Base-by-base conservation (phyloP, 2,329 filamentous ascomycete species). In the Colletotrichum lini region DNA sequence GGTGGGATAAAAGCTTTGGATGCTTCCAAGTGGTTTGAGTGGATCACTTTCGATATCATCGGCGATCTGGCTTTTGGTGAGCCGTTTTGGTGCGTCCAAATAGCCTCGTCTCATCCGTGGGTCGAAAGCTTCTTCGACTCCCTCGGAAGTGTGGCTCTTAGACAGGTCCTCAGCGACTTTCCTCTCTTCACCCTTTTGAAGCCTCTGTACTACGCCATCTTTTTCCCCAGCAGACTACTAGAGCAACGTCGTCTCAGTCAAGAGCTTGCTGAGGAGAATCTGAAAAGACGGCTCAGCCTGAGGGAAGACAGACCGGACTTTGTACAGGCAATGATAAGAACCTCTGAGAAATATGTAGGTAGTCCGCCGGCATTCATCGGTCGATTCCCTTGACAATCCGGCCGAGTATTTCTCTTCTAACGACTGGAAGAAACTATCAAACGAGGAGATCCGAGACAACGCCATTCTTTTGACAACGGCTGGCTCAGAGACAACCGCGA, bases 401-500 rank as follows among this genome's bases (percentile, higher is more conserved):
- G 47, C 18, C 16, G 15, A 16, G 6, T 2, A 18, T 45, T 6
- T 59, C 44, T 13, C n/a, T 7, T 44, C 38, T 59, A n/a, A 44
- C 13, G 7, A 3, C 40, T 38, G 85, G 1, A 23, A 67, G 65
- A 23, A n/a, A 18, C 38, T 67, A 23, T 50, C 65, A 1, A 60
- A 65, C 4, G 58, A 65, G 6, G 53, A 68, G 18, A 57, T 76
- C 10, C 38, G 53, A 4, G 61, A 63, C 56, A 77, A 73, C 12
- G 56, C 73, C 5, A 60, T 74, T 0, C 50, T 70, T 1, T 54
- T 81, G 5, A 75, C 80, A 18, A 38, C 78, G 4, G 84, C 82
- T 0, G 85, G 84, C 0, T 81, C 79, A 9, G 84, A 86, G 66
- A 87, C 85, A 0, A 86, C 84, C 0, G 84, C 84, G 0, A 84